Percentiles rank a stretch among this genome's conserved stretches.
phyloP scores from a whole-genome alignment of 192 early-diverging fungal genomes.

The Linnemannia hyalina region DNA sequence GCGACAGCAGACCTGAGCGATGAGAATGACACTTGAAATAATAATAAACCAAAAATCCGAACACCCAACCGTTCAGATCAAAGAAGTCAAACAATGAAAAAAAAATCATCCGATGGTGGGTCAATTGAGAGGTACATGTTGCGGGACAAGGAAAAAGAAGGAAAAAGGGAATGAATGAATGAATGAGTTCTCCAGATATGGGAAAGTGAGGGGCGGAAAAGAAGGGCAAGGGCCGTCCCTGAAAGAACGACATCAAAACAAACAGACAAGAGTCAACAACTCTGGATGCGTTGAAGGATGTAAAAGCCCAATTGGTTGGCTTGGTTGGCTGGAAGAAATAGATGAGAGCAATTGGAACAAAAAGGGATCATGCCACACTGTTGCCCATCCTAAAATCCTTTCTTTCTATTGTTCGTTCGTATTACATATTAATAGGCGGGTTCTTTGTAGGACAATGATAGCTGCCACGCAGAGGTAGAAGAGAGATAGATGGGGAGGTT shows the following conservation, averaged over 20 bases:
- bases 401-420: no score
- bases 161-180: no score
- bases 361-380: slow-evolving; percentile 4
- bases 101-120: slow-evolving; percentile 1
- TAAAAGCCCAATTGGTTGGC: neutral
- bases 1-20: neutral
- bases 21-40: neutral
- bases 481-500: no score
- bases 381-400: no score
- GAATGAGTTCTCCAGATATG: no score
- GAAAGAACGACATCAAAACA: neutral
- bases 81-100: neutral
- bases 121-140: neutral
- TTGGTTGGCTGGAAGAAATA: neutral
- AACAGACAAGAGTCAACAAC: neutral
- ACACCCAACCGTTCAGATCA: neutral
- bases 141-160: no score
- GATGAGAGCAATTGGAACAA: neutral
- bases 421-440: no score
- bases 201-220: neutral
- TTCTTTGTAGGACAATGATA: no score
- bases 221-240: neutral
- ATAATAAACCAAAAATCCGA: neutral
- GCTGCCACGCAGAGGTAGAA: no score
- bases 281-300: neutral